Evolutionary conservation across 2,329 filamentous ascomycete genomes (phyloP).

Genomic region (Cryphonectria japonica): DNA sequence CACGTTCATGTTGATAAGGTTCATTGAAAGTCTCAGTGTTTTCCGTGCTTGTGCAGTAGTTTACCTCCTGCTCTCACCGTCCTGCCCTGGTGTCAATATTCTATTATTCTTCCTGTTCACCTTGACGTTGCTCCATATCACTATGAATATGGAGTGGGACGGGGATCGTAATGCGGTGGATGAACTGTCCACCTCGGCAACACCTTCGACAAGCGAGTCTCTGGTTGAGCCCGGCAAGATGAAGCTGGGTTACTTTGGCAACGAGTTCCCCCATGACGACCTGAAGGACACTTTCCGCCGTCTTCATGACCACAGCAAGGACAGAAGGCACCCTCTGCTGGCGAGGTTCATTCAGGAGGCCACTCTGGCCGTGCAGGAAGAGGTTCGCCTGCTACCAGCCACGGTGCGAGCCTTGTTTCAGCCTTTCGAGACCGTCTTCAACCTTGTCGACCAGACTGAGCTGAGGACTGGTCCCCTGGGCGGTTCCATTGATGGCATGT

Average conservation of each 20-base stretch:
- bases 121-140: not conserved
- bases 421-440: slow-evolving; percentile 43
- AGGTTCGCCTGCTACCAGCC: slow-evolving; percentile 40
- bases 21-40: not conserved
- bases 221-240: slow-evolving; percentile 31
- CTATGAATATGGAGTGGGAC: slow-evolving; percentile 4
- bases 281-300: slow-evolving; percentile 44
- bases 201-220: slow-evolving; percentile 4
- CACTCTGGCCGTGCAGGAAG: slow-evolving; percentile 45
- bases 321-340: slow-evolving; percentile 40
- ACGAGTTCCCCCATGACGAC: slow-evolving; percentile 53
- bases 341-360: slow-evolving; percentile 46
- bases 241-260: slow-evolving; percentile 49
- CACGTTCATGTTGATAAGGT: not conserved
- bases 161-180: slow-evolving; percentile 1
- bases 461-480: slow-evolving; percentile 46
- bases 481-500: slow-evolving; percentile 49
- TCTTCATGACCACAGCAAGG: slow-evolving; percentile 46
- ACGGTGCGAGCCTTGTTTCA: slow-evolving; percentile 38
- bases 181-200: slow-evolving; percentile 3
- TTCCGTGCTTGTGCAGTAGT: not conserved
- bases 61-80: not conserved
- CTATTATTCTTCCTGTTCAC: not conserved
- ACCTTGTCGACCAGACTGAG: slow-evolving; percentile 38
- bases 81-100: not conserved